Evolutionary conservation across 306 rosid species (phyloP).

Genomic region (barrel medic (Medicago truncatula)): DNA sequence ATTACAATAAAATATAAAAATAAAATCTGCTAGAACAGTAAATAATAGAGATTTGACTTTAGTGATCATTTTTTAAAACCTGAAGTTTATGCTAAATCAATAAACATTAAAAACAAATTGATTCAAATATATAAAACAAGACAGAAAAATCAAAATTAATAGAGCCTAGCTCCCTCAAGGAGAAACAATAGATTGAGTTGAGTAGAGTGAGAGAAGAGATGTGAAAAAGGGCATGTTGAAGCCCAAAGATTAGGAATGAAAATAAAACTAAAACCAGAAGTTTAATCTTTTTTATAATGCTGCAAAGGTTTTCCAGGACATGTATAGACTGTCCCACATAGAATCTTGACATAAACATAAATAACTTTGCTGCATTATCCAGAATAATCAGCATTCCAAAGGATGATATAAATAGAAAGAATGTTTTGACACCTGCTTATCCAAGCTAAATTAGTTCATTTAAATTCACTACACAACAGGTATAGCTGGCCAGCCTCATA

Average conservation of each 20-base stretch:
- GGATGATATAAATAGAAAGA: slow-evolving; percentile 20
- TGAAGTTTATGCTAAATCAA: slow-evolving; percentile 28
- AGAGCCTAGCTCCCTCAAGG: slow-evolving; percentile 17
- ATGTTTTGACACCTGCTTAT: not conserved
- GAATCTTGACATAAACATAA: not conserved
- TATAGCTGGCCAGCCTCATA: slow-evolving; percentile 10
- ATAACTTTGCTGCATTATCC: slow-evolving; percentile 8
- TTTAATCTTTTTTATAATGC: not conserved
- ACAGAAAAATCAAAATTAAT: slow-evolving; percentile 8
- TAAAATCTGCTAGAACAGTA: slow-evolving; percentile 4
- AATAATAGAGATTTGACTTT: slow-evolving; percentile 16
- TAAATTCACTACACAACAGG: slow-evolving; percentile 6
- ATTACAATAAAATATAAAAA: slow-evolving; percentile 10
- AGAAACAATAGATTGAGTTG: slow-evolving; percentile 18
- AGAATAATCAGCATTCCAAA: slow-evolving; percentile 9
- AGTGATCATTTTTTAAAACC: slow-evolving; percentile 13
- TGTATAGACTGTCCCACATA: not conserved
- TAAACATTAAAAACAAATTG: slow-evolving; percentile 4
- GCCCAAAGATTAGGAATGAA: slow-evolving; percentile 13
- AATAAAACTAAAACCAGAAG: slow-evolving; percentile 28
- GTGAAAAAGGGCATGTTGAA: not conserved
- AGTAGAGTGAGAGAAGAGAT: slow-evolving; percentile 24
- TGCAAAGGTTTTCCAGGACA: not conserved
- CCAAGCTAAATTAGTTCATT: not conserved
- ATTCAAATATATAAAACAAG: slow-evolving; percentile 9